Conservation (phyloP, 768 basidiomycete genomes). For the Rhizopogon sp. region DNA sequence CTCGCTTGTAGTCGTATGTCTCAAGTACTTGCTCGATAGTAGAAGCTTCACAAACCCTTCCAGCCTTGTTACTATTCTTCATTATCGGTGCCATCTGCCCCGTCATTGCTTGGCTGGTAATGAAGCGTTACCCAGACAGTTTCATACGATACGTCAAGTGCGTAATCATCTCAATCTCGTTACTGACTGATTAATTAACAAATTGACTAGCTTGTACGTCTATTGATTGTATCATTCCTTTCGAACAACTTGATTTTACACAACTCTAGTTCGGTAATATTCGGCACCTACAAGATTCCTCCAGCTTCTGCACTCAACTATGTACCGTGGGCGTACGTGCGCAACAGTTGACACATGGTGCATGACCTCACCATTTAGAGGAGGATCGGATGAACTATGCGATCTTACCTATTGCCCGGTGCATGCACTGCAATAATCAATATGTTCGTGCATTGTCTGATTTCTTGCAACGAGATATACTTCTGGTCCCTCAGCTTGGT, state of each 20-base stretch:
- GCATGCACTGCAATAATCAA: too few species aligned
- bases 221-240: background rate
- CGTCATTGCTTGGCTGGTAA: slow-evolving; percentile 54
- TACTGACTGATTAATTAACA: background rate
- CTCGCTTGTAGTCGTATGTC: slow-evolving; percentile 15
- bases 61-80: slow-evolving; percentile 67
- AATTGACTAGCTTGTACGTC: slow-evolving; percentile 11
- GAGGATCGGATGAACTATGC: too few species aligned
- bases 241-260: background rate
- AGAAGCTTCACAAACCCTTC: slow-evolving; percentile 18
- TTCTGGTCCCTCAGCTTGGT: too few species aligned
- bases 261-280: slow-evolving; percentile 48
- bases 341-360: too few species aligned
- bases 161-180: slow-evolving; percentile 16
- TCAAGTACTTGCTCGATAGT: background rate
- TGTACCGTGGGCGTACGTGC: slow-evolving; percentile 59
- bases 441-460: too few species aligned
- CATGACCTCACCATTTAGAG: background rate
- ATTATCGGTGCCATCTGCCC: slow-evolving; percentile 66
- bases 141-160: slow-evolving; percentile 66
- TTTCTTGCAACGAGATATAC: too few species aligned
- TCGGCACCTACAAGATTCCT: slow-evolving; percentile 68
- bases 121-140: slow-evolving; percentile 57
- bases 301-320: slow-evolving; percentile 86
- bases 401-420: too few species aligned